Conservation (phyloP, 169 alveolate genomes). For the Plasmodium cynomolgi region DNA sequence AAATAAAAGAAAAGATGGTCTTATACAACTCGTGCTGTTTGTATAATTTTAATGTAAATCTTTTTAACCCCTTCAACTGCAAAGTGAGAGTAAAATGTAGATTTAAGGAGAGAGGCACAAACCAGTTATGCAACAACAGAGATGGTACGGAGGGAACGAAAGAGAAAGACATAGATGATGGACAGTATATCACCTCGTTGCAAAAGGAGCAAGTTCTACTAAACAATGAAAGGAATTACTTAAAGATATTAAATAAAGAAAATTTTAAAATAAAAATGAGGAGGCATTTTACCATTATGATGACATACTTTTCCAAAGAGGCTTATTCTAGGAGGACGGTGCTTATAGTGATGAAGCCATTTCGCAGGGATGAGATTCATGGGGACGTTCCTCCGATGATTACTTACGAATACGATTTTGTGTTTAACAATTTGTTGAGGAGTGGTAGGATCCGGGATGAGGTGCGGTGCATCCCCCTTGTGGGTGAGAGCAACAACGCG, state of each 20-base stretch:
- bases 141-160: not conserved
- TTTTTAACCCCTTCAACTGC: conserved; percentile 57
- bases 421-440: conserved; percentile 15
- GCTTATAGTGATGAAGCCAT: conserved; percentile 4
- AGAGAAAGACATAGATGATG: not conserved
- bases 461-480: not conserved
- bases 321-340: conserved; percentile 6
- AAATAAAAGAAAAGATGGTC: conserved; percentile 52
- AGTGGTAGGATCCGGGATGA: not conserved
- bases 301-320: conserved; percentile 30
- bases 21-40: conserved; percentile 53
- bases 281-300: conserved; percentile 25
- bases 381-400: not conserved
- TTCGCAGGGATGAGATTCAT: not conserved
- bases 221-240: conserved; percentile 23
- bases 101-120: not conserved
- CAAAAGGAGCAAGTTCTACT: conserved; percentile 6
- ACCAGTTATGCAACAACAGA: not conserved
- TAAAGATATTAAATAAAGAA: conserved; percentile 32
- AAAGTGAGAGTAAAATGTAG: conserved; percentile 32
- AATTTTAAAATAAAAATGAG: conserved; percentile 33
- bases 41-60: conserved; percentile 16
- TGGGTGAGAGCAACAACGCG: not conserved
- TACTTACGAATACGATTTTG: conserved; percentile 23
- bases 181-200: too few relatives aligned